phyloP scores from a whole-genome alignment of 2,329 filamentous ascomycete species.

The Penicillium expansum region DNA sequence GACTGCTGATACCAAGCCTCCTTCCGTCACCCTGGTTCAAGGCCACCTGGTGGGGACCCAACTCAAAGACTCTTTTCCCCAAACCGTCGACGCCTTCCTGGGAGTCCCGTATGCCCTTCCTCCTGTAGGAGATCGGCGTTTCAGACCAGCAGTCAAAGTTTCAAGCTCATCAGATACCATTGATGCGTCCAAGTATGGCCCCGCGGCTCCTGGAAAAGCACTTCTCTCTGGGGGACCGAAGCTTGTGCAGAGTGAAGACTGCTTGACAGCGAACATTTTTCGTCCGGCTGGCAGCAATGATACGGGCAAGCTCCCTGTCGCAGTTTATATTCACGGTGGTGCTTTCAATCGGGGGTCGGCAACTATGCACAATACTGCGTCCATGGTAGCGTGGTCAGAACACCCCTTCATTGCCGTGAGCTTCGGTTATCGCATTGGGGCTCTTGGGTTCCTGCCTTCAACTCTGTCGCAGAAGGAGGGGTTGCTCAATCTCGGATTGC shows the following conservation, averaged over 20 bases:
- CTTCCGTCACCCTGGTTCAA: conserved; percentile 24
- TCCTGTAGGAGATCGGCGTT: conserved; percentile 49
- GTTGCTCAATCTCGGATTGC: conserved; percentile 45
- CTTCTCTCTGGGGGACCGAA: conserved; percentile 49
- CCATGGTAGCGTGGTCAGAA: conserved; percentile 57
- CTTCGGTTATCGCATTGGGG: conserved; percentile 47
- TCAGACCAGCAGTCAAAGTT: conserved; percentile 39
- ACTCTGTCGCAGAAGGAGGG: conserved; percentile 53
- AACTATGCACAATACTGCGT: conserved; percentile 55
- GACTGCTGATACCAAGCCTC: background rate
- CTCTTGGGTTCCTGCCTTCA: conserved; percentile 67
- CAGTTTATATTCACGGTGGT: conserved; percentile 45
- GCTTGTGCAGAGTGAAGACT: conserved; percentile 50
- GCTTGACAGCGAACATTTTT: conserved; percentile 44
- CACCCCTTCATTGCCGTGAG: conserved; percentile 46
- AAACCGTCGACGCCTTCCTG: conserved; percentile 43
- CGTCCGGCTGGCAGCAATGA: conserved; percentile 26
- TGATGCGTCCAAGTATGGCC: conserved; percentile 39
- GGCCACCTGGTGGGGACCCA: conserved; percentile 32
- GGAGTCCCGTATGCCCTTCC: conserved; percentile 52
- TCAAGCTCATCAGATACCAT: conserved; percentile 25
- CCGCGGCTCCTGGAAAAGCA: conserved; percentile 42
- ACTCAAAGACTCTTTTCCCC: conserved; percentile 22
- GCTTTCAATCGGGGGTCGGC: conserved; percentile 36
- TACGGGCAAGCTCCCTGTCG: conserved; percentile 36